Evolutionary conservation across 164 flowering plant species (phyloP).

Genomic region (Nelumbo lutea): DNA sequence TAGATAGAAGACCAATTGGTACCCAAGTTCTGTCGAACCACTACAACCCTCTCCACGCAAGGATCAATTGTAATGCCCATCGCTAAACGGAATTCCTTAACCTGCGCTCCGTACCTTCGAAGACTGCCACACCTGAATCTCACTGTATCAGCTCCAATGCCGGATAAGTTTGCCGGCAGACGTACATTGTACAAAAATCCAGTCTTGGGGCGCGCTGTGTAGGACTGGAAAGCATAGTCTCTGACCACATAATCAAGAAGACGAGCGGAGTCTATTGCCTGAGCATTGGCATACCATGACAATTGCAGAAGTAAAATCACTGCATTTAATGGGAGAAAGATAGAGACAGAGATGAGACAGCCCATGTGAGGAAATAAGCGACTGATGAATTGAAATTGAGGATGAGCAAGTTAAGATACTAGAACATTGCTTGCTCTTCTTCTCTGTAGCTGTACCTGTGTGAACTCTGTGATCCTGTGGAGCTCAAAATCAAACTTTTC

Average conservation of each 20-base stretch:
- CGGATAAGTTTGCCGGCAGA: conserved; percentile 61
- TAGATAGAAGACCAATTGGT: conserved; percentile 55
- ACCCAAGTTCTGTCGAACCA: conserved; percentile 60
- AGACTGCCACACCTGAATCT: conserved; percentile 83
- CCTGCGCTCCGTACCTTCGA: conserved; percentile 57
- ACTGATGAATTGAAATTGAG: background rate
- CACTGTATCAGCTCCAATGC: conserved; percentile 42
- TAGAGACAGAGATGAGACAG: conserved; percentile 13
- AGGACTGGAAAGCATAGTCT: conserved; percentile 56
- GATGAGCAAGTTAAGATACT: background rate
- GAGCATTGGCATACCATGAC: conserved; percentile 14
- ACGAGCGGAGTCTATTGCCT: conserved; percentile 34
- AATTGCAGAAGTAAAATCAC: conserved; percentile 2
- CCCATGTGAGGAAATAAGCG: conserved; percentile 28
- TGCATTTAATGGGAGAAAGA: conserved; percentile 9
- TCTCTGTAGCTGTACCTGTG: background rate
- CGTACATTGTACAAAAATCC: conserved; percentile 40
- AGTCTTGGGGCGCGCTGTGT: conserved; percentile 36
- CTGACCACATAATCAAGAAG: conserved; percentile 60
- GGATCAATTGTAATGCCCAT: conserved; percentile 50
- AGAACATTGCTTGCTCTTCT: background rate
- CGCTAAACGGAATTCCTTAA: conserved; percentile 55
- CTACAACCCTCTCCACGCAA: conserved; percentile 57
- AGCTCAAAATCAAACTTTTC: conserved; percentile 1
- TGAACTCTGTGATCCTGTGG: background rate